phyloP scores from a whole-genome alignment of 139 green algal genomes.

The Haematococcus sp. region DNA sequence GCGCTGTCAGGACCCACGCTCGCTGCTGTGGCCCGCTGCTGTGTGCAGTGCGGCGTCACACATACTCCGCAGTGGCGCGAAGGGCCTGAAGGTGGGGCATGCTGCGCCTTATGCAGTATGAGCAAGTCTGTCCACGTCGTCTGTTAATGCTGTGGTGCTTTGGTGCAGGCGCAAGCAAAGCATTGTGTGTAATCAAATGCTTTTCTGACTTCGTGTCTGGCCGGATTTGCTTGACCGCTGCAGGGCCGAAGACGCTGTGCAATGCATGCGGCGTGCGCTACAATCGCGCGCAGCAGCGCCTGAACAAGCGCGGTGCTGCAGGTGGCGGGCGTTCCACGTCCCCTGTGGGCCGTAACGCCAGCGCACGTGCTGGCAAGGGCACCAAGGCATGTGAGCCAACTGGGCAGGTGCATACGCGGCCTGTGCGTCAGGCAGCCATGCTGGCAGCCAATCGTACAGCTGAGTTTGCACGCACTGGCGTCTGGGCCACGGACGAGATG shows the following conservation, averaged over 20 bases:
- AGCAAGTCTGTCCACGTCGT: too few species aligned
- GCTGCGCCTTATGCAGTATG: too few species aligned
- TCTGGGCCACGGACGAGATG: background rate
- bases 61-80: slow-evolving; percentile 61
- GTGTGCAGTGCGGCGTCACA: slow-evolving; percentile 49
- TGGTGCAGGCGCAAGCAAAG: too few species aligned
- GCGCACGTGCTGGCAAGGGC: background rate
- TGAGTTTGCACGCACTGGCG: slow-evolving; percentile 23
- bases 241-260: slow-evolving; percentile 52
- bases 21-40: slow-evolving; percentile 1
- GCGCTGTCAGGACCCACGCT: background rate
- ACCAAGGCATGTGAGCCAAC: background rate
- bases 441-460: slow-evolving; percentile 26
- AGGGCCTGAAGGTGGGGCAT: slow-evolving; percentile 39
- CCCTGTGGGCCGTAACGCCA: background rate
- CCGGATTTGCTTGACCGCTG: too few species aligned
- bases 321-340: background rate
- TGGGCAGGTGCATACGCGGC: background rate
- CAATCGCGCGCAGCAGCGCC: slow-evolving; percentile 21
- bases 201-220: too few species aligned
- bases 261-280: slow-evolving; percentile 49
- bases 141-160: too few species aligned
- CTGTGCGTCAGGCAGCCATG: slow-evolving; percentile 14
- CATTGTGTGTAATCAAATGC: too few species aligned
- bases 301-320: background rate